These are phyloP conservation scores for Chlamydomonas eustigma DNA, from an alignment of 139 green algal genomes.

Conservation along the genomic window DNA sequence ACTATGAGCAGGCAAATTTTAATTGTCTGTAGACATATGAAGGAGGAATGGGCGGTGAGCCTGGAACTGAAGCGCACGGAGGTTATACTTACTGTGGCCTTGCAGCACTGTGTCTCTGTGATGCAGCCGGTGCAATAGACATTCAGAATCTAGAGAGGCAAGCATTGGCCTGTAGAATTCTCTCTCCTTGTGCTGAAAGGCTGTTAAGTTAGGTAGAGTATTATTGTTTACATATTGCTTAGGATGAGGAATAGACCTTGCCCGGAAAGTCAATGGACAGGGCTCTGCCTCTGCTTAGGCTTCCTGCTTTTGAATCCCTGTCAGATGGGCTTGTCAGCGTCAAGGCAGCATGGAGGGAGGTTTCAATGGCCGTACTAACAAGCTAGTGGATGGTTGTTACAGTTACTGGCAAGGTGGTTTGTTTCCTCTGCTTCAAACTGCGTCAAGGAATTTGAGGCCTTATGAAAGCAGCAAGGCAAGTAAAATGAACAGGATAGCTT, in stretches of 20 bases:
- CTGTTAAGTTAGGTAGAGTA: too few relatives aligned
- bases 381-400: conserved; percentile 99
- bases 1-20: too few relatives aligned
- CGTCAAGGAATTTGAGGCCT: not conserved
- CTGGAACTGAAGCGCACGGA: conserved; percentile 94
- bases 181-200: too few relatives aligned
- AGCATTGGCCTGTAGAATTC: too few relatives aligned
- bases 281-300: too few relatives aligned
- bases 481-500: too few relatives aligned
- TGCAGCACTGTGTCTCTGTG: conserved; percentile 34
- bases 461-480: too few relatives aligned
- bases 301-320: too few relatives aligned
- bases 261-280: too few relatives aligned
- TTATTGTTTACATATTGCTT: too few relatives aligned
- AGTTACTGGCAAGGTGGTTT: conserved; percentile 85
- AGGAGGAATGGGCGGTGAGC: conserved; percentile 92
- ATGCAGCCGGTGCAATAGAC: not conserved
- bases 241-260: too few relatives aligned
- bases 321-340: conserved; percentile 13
- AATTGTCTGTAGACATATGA: conserved; percentile 75
- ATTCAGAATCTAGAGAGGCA: conserved; percentile 3
- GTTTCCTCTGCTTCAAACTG: conserved; percentile 66
- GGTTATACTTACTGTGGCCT: conserved; percentile 97
- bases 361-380: conserved; percentile 97
- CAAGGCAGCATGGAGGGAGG: conserved; percentile 87